A percentile compares a stretch with the other conserved stretches of the same genome.
Evolutionary conservation across 345 rosid species (phyloP).

Genomic region (Luvunga scandens): DNA sequence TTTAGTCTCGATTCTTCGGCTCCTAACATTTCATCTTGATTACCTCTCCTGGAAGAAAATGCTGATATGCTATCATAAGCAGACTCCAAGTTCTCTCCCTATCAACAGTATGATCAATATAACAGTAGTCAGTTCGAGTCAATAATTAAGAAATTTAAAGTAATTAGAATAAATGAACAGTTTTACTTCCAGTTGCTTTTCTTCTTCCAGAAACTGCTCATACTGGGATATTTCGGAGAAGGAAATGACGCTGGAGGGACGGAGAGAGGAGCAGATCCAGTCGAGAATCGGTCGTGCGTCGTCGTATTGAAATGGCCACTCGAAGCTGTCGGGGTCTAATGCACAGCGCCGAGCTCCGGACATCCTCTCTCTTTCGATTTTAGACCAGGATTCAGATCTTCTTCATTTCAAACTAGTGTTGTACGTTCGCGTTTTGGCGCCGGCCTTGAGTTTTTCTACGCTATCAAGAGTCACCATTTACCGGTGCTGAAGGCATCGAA

Average conservation of each 20-base stretch:
- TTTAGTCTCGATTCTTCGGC: constrained; percentile 68
- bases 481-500: neutral
- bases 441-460: too few species aligned
- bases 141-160: constrained; percentile 34
- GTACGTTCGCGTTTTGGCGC: too few species aligned
- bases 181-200: constrained; percentile 73
- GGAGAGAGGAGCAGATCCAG: constrained; percentile 97
- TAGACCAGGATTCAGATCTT: too few species aligned
- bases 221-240: constrained; percentile 78
- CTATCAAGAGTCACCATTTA: neutral
- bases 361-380: constrained; percentile 23
- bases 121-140: constrained; percentile 71
- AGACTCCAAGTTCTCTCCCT: constrained; percentile 92
- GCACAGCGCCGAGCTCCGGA: constrained; percentile 73
- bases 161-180: constrained; percentile 54
- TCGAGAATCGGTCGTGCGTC: constrained; percentile 76
- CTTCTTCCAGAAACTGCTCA: constrained; percentile 70
- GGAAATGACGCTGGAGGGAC: constrained; percentile 90
- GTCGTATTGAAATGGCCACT: constrained; percentile 95
- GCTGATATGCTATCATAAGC: constrained; percentile 95
- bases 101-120: neutral
- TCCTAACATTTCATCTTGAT: constrained; percentile 91
- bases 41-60: constrained; percentile 74
- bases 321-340: constrained; percentile 86
- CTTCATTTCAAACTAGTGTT: too few species aligned